These are phyloP conservation scores for Phialophora macrospora DNA, from an alignment of 2,329 filamentous ascomycete genomes.

Conservation along the genomic window DNA sequence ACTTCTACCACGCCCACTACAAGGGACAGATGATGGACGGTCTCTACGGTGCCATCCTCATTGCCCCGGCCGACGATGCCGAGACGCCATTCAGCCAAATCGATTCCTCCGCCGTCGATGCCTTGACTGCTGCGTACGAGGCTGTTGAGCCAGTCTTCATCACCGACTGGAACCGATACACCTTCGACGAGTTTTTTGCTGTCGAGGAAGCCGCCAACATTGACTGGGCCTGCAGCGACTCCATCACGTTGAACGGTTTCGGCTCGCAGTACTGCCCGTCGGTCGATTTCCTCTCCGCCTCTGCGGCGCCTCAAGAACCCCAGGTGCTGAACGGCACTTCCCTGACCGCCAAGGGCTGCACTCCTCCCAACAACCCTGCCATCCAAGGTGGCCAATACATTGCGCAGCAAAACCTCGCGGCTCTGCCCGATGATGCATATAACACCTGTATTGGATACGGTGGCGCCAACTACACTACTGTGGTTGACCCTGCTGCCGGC, in stretches of 20 bases:
- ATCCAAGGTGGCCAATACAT: slow-evolving; percentile 43
- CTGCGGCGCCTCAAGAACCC: slow-evolving; percentile 43
- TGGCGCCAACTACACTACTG: slow-evolving; percentile 40
- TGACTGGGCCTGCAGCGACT: slow-evolving; percentile 62
- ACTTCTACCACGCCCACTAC: slow-evolving; percentile 72
- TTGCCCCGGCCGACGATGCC: slow-evolving; percentile 50
- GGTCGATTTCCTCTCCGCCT: slow-evolving; percentile 51
- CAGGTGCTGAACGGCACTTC: slow-evolving; percentile 40
- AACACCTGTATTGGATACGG: slow-evolving; percentile 41
- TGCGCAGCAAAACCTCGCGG: slow-evolving; percentile 45
- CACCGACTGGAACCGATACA: slow-evolving; percentile 62
- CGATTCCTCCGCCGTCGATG: slow-evolving; percentile 45
- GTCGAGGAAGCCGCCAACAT: slow-evolving; percentile 43
- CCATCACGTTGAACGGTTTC: slow-evolving; percentile 66
- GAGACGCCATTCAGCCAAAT: slow-evolving; percentile 59
- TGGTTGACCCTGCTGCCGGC: slow-evolving; percentile 43
- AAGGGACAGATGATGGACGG: slow-evolving; percentile 70
- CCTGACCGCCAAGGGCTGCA: slow-evolving; percentile 46
- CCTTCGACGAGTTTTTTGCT: slow-evolving; percentile 53
- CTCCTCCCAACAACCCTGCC: slow-evolving; percentile 38
- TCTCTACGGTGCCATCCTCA: slow-evolving; percentile 67
- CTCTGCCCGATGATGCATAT: slow-evolving; percentile 53
- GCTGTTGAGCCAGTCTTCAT: slow-evolving; percentile 57
- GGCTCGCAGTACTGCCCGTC: slow-evolving; percentile 60
- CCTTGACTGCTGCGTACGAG: slow-evolving; percentile 58